Evolutionary conservation across 2,329 filamentous ascomycete genomes (phyloP), one percentile per base, ranked within the genome.

Genomic region (Fusarium armeniacum): DNA sequence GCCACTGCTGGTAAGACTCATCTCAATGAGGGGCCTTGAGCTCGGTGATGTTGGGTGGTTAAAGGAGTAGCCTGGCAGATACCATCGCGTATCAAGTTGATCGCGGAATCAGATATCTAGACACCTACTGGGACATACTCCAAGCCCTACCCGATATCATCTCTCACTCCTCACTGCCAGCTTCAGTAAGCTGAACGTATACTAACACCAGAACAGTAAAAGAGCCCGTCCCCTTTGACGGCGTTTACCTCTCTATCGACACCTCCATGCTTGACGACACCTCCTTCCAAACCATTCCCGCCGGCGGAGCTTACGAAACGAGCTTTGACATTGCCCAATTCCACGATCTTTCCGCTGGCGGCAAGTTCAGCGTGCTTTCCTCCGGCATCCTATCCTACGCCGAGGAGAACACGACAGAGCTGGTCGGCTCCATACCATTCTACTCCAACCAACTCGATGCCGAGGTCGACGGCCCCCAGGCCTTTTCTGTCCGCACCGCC

Each of bases 361-460:
- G 89, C 61, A 79, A 81, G 52, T 89, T 88, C 74, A 84, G 85
- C 56, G 77, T 92, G 50, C 81, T 84, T 56, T 83, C 88, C 7
- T 79, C 80, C 6, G 90, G 90, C 8, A 81, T 83, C 13, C 82
- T 91, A 44, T 85, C 87, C 11, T 85, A 85, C 58, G 86, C 89
- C 32, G 81, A 83, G 24, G 80, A 80, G 44, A 81, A 83, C 72
- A 83, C 82, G 22, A 88, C 82, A 47, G 79, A 84, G 41, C 82
- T 92, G 36, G 77, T 84, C 12, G 88, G 86, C 50, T 84, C 83
- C 45, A 76, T 91, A 4, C 76, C 83, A 13, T 91, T 86, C 79
- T 79, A 82, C 54, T 89, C 86, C 74, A 91, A 91, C 79, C 81
- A 82, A 18, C 78, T 91, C 49, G 82, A 82, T 53, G 81, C 90